These are phyloP conservation scores for Rhizophora mangle DNA, from an alignment of 345 rosid genomes.

Conservation along the genomic window DNA sequence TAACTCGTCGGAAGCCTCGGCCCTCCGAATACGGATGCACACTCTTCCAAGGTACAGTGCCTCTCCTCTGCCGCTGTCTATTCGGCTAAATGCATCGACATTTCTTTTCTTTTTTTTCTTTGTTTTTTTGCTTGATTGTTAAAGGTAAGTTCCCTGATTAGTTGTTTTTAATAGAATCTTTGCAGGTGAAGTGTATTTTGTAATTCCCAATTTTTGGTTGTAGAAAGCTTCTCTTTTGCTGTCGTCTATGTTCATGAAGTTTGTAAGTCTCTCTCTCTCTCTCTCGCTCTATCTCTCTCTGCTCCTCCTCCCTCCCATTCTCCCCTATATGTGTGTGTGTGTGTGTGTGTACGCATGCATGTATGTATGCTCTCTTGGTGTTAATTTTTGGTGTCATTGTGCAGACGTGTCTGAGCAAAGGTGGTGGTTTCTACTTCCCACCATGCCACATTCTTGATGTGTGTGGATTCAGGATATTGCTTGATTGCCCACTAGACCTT, in stretches of 20 bases:
- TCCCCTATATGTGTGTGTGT: background rate
- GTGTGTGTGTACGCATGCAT: background rate
- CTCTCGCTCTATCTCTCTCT: conserved; percentile 1
- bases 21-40: no score
- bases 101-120: no score
- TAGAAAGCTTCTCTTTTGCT: no score
- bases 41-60: no score
- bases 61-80: no score
- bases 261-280: conserved; percentile 44
- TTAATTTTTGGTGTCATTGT: conserved; percentile 11
- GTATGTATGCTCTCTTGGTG: background rate
- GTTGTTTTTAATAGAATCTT: no score
- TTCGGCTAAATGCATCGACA: no score
- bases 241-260: conserved; percentile 39
- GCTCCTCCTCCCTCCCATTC: background rate
- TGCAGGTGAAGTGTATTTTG: no score
- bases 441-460: conserved; percentile 59
- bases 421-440: conserved; percentile 62
- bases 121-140: no score
- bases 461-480: conserved; percentile 62
- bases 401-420: conserved; percentile 83
- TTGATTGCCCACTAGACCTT: conserved; percentile 81
- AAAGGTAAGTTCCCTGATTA: no score
- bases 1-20: no score
- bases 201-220: no score